Base-by-base conservation (phyloP, 2,329 filamentous ascomycete species). In the Epichloe bromicola region DNA sequence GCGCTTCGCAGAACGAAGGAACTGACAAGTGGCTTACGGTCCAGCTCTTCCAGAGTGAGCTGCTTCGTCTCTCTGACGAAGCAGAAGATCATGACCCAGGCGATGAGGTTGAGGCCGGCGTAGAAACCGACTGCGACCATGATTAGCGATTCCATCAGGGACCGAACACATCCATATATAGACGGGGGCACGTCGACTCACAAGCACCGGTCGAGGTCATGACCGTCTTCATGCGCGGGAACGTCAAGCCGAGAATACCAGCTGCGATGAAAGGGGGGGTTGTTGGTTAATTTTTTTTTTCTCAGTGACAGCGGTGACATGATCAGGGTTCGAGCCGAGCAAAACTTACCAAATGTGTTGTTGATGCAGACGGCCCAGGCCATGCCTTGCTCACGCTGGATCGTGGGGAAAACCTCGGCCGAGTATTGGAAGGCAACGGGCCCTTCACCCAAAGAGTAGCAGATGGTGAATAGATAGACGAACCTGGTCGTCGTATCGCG, bases 371-470 rank as follows among this genome's bases (percentile, higher is more conserved):
- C 80, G 8, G 79, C 77, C 66, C 77, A 83, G 0, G 73, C 74
- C 82, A 85, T 85, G 46, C 82, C 82, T 34, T 83, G 72, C 60
- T 84, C 82, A 60, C 82, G 73, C 62, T 85, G 80, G 3, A 77
- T 80, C 0, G 83, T 73, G 0, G 82, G 82, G 61, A 80, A 85
- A 2, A 83, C 80, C 61, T 85, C 82, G 23, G 80, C 79, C 2
- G 72, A 76, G 66, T 84, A 84, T 11, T 76, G 75, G 61, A 82
- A 84, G 0, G 80, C 79, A 11, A 83, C 79, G 2, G 75, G 75
- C 0, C 78, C 81, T 66, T 85, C 81, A n/a, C 82, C 60, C 10
- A 59, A 50, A 0, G 59, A 60, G 52, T 62, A 64, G 36, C 59
- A 60, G 17, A 60, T 58, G 2, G 56, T 57, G 41, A 60, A 62